Evolutionary conservation across 2,329 filamentous ascomycete genomes (phyloP), one percentile per base, ranked within the genome.

Genomic region (Rachicladosporium sp.): DNA sequence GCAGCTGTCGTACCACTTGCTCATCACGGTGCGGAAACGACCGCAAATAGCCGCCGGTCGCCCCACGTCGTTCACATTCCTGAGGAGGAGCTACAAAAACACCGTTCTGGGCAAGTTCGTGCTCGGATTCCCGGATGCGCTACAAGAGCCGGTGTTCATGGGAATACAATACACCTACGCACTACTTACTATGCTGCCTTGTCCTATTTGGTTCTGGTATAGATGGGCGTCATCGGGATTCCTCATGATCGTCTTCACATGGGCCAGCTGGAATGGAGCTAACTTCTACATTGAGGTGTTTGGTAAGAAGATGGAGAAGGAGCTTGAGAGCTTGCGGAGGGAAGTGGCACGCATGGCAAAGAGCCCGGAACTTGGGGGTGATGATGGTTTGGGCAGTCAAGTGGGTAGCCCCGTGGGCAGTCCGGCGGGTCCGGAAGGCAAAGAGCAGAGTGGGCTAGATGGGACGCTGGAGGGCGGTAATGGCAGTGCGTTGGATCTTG

Each of bases 211-310:
- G 89, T 95, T 98, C 63, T 82, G 83, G 69, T 91, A 80, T 56
- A 77, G 80, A 33, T 85, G 79, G 72, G 80, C 84, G 0, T 91
- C 83, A 31, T 77, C 80, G 2, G 49, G 60, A 0, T 98, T 95
- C 63, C 69, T 98, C 34, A 69, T 80, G 40, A 65, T 75, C 2
- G 78, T 98, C n/a, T 96, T 98, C 56, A 71, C 77, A 33, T 95
- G 88, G 87, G 93, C 85, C 51, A 82, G 95, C 41, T 93, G 95
- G 67, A 98, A 98, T 52, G 91, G 91, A 27, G 86, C 91, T 11
- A 96, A 88, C 1, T 98, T 83, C 62, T 98, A 98, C 63, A 96
- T 98, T 55, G 91, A 98, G 53, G 85, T 96, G 2, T 98, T 96
- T 58, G 91, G 93, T 39, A 93, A 84, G 53, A 78, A 88, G 2